phyloP scores from a whole-genome alignment of 208 protist genomes.

The Acanthamoeba divionensis region DNA sequence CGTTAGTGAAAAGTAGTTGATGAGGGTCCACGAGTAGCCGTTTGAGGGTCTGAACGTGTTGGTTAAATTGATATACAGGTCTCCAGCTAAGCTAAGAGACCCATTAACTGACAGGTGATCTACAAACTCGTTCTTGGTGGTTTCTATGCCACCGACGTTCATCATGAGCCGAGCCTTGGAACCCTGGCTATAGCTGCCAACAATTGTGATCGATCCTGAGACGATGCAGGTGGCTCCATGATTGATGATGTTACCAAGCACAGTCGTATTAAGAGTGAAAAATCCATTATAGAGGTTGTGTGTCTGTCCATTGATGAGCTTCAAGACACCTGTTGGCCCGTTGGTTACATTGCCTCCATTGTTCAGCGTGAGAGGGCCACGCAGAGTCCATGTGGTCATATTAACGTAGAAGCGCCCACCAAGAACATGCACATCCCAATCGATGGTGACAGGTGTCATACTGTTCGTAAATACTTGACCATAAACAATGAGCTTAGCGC shows the following conservation, averaged over 20 bases:
- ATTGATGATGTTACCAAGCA: slow-evolving; percentile 17
- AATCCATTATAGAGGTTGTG: not conserved
- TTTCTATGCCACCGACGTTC: not conserved
- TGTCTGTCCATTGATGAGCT: not conserved
- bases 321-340: not conserved
- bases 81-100: not conserved
- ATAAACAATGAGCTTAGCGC: no score
- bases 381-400: not conserved
- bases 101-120: not conserved
- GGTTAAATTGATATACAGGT: not conserved
- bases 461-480: no score
- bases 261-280: not conserved
- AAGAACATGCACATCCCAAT: slow-evolving; percentile 25
- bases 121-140: not conserved
- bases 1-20: not conserved
- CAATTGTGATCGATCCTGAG: not conserved
- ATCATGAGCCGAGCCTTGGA: no score
- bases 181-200: not conserved
- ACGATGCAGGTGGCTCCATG: not conserved
- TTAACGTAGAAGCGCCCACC: not conserved
- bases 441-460: no score
- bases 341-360: not conserved
- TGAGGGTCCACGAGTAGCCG: not conserved
- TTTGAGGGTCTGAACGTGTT: not conserved
- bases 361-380: not conserved